Conservation (phyloP, 768 basidiomycete genomes). For the Mycena olivaceomarginata region DNA sequence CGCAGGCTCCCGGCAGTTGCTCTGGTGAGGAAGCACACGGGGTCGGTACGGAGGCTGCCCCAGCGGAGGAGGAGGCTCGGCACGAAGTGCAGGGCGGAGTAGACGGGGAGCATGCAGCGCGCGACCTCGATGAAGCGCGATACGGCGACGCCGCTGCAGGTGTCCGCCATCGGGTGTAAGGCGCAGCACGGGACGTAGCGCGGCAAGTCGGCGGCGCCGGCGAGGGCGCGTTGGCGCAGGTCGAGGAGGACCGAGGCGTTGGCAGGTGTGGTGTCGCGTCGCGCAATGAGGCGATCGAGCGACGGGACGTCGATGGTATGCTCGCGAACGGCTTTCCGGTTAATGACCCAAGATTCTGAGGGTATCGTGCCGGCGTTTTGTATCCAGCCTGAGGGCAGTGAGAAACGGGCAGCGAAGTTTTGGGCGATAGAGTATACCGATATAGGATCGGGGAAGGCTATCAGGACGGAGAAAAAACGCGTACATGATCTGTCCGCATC, state of each 20-base stretch:
- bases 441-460: not conserved
- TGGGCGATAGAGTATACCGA: not conserved
- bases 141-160: conserved; percentile 74
- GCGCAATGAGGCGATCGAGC: conserved; percentile 72
- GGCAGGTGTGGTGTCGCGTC: conserved; percentile 69
- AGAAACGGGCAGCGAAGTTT: not conserved
- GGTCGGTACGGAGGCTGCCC: conserved; percentile 77
- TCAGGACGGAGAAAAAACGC: conserved; percentile 8
- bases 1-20: conserved; percentile 84
- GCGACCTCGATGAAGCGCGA: conserved; percentile 88
- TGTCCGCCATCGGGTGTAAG: conserved; percentile 83
- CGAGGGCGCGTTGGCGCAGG: conserved; percentile 60
- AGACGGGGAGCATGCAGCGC: conserved; percentile 89
- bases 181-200: conserved; percentile 78
- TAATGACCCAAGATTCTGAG: conserved; percentile 74
- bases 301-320: conserved; percentile 72
- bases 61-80: conserved; percentile 91
- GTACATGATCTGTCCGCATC: conserved; percentile 9
- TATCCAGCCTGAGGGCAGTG: conserved; percentile 80
- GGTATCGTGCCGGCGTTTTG: conserved; percentile 80
- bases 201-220: conserved; percentile 57
- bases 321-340: conserved; percentile 75
- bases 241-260: conserved; percentile 70
- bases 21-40: conserved; percentile 78
- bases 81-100: conserved; percentile 93